Evolutionary conservation across 1,284 basidiomycete species (phyloP).

Genomic region (Meira nashicola): DNA sequence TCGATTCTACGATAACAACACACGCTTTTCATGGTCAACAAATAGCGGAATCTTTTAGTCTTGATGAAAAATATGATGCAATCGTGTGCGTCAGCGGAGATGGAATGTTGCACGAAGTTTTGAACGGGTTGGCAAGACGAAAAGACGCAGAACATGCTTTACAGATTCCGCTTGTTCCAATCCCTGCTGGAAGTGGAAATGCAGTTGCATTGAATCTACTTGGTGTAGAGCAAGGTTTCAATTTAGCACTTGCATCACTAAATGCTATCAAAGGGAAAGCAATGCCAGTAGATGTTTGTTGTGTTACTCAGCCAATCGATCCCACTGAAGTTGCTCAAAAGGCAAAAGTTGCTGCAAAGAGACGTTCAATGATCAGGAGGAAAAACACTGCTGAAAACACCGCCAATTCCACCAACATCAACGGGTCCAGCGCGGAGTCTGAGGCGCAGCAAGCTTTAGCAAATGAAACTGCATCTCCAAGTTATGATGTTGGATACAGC

Average conservation of each 20-base stretch:
- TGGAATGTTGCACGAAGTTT: constrained; percentile 80
- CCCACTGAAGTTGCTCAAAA: constrained; percentile 38
- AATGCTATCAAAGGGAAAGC: constrained; percentile 77
- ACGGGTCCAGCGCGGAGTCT: background rate
- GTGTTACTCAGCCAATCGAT: constrained; percentile 64
- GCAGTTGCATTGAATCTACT: constrained; percentile 71
- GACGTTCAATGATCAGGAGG: no score
- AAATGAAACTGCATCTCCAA: constrained; percentile 9
- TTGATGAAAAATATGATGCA: constrained; percentile 61
- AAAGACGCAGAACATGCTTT: constrained; percentile 68
- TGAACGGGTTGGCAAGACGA: constrained; percentile 82
- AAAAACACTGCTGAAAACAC: background rate
- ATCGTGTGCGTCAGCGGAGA: constrained; percentile 83
- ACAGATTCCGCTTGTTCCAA: constrained; percentile 70
- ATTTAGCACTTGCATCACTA: constrained; percentile 62
- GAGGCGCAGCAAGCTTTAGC: constrained; percentile 1
- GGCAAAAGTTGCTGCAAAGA: constrained; percentile 3
- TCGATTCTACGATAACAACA: constrained; percentile 61
- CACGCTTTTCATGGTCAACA: constrained; percentile 68
- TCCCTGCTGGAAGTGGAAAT: constrained; percentile 84
- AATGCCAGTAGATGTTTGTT: constrained; percentile 76
- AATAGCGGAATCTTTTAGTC: constrained; percentile 62
- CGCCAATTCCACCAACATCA: background rate
- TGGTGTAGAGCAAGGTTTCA: constrained; percentile 43
- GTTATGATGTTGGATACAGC: constrained; percentile 61